Percentiles rank a stretch among this genome's conserved stretches.
phyloP scores from a whole-genome alignment of 169 alveolate genomes.

The Plasmodium sp. region DNA sequence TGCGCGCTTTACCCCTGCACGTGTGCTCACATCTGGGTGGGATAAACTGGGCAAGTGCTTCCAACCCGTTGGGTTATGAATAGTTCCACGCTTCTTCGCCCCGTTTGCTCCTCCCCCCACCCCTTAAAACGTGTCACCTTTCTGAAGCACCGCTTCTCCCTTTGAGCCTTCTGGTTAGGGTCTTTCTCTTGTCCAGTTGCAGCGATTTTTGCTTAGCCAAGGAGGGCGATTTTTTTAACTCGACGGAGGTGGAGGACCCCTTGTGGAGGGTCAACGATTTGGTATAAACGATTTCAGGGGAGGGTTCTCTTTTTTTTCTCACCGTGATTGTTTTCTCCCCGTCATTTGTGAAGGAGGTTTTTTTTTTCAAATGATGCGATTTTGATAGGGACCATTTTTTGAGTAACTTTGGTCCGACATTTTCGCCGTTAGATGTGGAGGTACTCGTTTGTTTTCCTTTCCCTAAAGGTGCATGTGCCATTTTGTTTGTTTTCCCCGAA shows the following conservation, averaged over 20 bases:
- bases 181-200: conserved; percentile 8
- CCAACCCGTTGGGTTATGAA: too few species aligned
- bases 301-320: not conserved
- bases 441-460: not conserved
- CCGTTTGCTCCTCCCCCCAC: too few species aligned
- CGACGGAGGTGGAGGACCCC: not conserved
- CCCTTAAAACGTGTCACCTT: not conserved
- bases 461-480: not conserved
- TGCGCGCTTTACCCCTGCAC: not conserved
- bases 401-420: not conserved
- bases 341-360: not conserved
- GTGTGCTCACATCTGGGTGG: not conserved
- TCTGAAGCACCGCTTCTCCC: not conserved
- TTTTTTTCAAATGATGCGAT: not conserved
- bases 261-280: conserved; percentile 13
- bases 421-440: not conserved
- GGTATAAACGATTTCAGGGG: not conserved
- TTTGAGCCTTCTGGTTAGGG: not conserved
- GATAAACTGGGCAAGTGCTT: not conserved
- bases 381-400: not conserved
- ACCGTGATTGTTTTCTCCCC: not conserved
- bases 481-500: not conserved
- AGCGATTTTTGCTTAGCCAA: not conserved
- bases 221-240: conserved; percentile 5
- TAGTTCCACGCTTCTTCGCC: too few species aligned